Evolutionary conservation across 176 grass and related monocot genomes (phyloP), one percentile per base, ranked within the genome.

Genomic region (Areca catechu): DNA sequence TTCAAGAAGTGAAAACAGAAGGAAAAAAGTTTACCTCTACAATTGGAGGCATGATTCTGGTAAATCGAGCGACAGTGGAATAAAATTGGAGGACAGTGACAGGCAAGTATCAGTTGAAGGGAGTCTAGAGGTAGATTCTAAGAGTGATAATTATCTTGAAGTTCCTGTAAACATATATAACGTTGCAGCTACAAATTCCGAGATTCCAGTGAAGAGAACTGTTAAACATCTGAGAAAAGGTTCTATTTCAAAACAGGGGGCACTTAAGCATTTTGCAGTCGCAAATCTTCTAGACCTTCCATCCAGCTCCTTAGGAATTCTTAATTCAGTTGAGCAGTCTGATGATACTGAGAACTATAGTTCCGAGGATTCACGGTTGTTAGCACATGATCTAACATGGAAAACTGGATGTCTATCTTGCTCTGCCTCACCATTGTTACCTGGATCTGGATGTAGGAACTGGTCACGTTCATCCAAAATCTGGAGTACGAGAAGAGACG

Each of bases 31-130:
- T 48, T 89, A 86, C 61, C 76, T 89, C 30, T 86, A 83, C 58
- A 95, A 95, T 76, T 95, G 90, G 90, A 95, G 76, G 70, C 67
- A 89, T 49, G 70, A 76, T 58, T 89, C 89, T 74, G 56, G 57
- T 43, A 95, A 74, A 69, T 89, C 82, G 1, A 80, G 54, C 47
- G 85, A 89, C 54, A 86, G 62, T 79, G 90, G 80, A 57, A 54
- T 89, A 54, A 88, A 77, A 23, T 65, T 78, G 57, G 76, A 74
- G 67, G 75, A 78, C 34, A 69, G 85, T 21, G 76, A 81, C 27
- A 79, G 57, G 56, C 54, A 72, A 75, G 55, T 54, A 34, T 75
- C 77, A 60, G 70, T 61, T 19, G 74, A 69, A 60, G 78, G 74
- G 70, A 77, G 62, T 23, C 58, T 74, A 60, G 78, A 68, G 60